Evolutionary conservation across 257 asterid genomes (phyloP), one percentile per base, ranked within the genome.

Genomic region (Agastache rugosa): DNA sequence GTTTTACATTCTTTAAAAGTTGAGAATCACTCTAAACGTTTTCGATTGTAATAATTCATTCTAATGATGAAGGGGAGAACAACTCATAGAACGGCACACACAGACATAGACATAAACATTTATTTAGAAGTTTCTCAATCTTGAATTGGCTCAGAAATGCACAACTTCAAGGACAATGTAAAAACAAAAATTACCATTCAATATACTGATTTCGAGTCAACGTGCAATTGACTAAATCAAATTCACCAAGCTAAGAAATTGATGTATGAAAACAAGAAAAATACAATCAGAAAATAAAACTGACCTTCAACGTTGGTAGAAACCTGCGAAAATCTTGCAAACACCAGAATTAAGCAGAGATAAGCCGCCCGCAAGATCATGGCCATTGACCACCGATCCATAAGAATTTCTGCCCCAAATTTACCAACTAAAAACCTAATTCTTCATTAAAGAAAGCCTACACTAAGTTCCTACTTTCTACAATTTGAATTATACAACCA

Each of bases 261-360:
- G 23, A 67, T 54, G 56, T 16, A 15, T 10, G 25, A 22, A 75
- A 71, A 16, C 70, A 45, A 56, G 41, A 10, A 60, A 45, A 68
- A 50, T 25, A 53, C 3, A 71, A 68, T 25, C 55, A 14, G 34
- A 54, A 50, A 25, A 0, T 44, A 50, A 34, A 29, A 0, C 82
- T 17, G 41, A 95, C 99, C 99, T 95, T 95, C 99, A 48, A 85
- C 93, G 78, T 95, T 95, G 55, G 88, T 76, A 47, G 90, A 85
- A 76, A 87, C 96, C 65, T 66, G 83, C 44, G 77, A 81, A 45
- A 87, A 55, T 80, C 84, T 72, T 7, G 75, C 82, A 64, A 87
- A 72, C 75, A 87, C 69, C 74, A 86, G 78, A 79, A 81, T 53
- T 34, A 84, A 82, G 82, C 78, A 86, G 55, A 87, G 71, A 17